phyloP scores from a whole-genome alignment of 2,329 filamentous ascomycete genomes.

The Penicillium griseofulvum region DNA sequence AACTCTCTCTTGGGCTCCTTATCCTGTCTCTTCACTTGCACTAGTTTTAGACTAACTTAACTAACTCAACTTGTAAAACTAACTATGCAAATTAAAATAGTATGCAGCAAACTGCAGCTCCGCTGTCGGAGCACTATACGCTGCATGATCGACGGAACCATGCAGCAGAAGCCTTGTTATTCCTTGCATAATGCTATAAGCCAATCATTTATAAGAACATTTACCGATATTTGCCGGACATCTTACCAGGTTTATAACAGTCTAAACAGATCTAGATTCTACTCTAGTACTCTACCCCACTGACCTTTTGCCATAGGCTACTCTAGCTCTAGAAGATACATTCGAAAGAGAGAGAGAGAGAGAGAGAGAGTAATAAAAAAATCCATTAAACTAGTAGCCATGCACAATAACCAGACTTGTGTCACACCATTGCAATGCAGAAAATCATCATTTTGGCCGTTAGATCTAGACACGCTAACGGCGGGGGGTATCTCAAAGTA shows the following conservation, averaged over 20 bases:
- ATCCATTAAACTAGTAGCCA: background rate
- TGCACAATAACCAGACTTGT: background rate
- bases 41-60: background rate
- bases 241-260: background rate
- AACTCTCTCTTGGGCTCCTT: background rate
- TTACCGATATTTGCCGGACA: background rate
- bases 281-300: too few relatives aligned
- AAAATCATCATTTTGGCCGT: slow-evolving; percentile 5
- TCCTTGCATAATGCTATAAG: background rate
- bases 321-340: background rate
- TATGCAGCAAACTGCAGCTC: background rate
- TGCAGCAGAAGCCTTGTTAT: background rate
- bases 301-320: background rate
- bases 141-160: background rate
- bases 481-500: slow-evolving; percentile 17
- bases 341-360: too few relatives aligned
- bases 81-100: background rate
- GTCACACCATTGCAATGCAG: slow-evolving; percentile 1
- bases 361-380: too few relatives aligned
- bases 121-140: background rate
- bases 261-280: background rate
- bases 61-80: background rate
- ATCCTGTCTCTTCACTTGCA: background rate
- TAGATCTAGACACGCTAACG: slow-evolving; percentile 4
- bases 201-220: background rate